Evolutionary conservation across 202 grass and related monocot genomes (phyloP), one percentile per base, ranked within the genome.

Genomic region (Setaria viridis): DNA sequence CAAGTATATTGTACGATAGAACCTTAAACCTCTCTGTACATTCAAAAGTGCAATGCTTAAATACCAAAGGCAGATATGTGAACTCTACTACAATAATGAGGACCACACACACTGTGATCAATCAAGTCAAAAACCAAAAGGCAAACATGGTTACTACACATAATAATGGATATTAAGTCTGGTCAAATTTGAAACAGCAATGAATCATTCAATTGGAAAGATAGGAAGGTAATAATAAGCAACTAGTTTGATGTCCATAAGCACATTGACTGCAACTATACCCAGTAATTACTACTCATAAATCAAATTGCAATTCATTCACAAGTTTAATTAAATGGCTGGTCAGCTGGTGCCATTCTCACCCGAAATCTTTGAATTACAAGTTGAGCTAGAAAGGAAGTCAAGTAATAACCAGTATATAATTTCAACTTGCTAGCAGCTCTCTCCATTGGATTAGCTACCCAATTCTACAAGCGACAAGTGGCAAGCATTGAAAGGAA

Each of bases 1-100:
- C 96, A 64, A 98, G 91, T 77, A 98, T 98, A 88, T 98, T 98
- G 88, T 95, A 98, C 47, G 96, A 98, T 53, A 98, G 62, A 91
- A 98, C 72, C 66, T 85, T 89, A 86, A 98, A 98, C 62, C 86
- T 91, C 84, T 94, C 93, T 98, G 76, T 82, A 76, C 29, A 84
- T 71, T 71, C 69, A 90, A 69, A 80, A 73, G 58, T 67, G 73
- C n/a, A 77, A 69, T 76, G 43, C 43, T 85, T 64, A 80, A 54
- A 80, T 74, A 59, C 8, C 47, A 46, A 68, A 79, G 45, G 21
- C n/a, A 60, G 49, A 39, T 33, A 66, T 37, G 20, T 55, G 74
- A 84, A 80, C 21, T 82, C 53, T 48, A 77, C 37, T 76, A 56
- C 8, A 75, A 85, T 56, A 64, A 62, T 12, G 17, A 13, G 21